Conservation (phyloP, 2,329 filamentous ascomycete genomes). For the Truncatella angustata region DNA sequence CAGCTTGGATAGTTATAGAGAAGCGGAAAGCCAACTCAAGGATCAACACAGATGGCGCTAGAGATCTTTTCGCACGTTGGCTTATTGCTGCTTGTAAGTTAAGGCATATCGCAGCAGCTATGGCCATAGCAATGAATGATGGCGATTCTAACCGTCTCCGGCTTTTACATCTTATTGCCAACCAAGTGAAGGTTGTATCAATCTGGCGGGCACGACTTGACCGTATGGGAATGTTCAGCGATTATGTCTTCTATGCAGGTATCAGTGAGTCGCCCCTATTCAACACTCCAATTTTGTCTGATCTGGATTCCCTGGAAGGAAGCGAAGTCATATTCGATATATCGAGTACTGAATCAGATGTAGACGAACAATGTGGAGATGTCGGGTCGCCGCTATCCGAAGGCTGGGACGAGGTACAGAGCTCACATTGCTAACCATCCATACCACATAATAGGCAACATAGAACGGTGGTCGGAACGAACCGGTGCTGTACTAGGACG, state of each 20-base stretch:
- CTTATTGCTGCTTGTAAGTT: not conserved
- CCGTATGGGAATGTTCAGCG: not conserved
- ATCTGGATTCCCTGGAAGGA: not conserved
- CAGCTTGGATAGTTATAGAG: not conserved
- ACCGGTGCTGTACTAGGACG: too few relatives aligned
- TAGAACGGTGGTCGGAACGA: too few relatives aligned
- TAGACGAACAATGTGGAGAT: not conserved
- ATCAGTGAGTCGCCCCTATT: not conserved
- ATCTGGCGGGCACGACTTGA: slow-evolving; percentile 8
- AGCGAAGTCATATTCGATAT: not conserved
- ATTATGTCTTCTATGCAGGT: not conserved
- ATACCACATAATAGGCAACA: too few relatives aligned
- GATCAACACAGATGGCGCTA: not conserved
- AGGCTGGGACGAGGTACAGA: too few relatives aligned
- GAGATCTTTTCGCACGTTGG: slow-evolving; percentile 5
- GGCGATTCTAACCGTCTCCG: not conserved
- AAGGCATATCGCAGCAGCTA: not conserved
- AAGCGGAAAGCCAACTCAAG: not conserved
- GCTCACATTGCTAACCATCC: too few relatives aligned
- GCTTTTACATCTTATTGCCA: not conserved
- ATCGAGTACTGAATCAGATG: not conserved
- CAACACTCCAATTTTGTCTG: not conserved
- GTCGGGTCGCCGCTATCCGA: too few relatives aligned
- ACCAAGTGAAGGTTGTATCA: not conserved
- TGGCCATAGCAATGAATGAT: not conserved